A percentile compares a stretch with the other conserved stretches of the same genome.
phyloP scores from a whole-genome alignment of 1,139 yeast genomes.

The Geotrichum bryndzae region DNA sequence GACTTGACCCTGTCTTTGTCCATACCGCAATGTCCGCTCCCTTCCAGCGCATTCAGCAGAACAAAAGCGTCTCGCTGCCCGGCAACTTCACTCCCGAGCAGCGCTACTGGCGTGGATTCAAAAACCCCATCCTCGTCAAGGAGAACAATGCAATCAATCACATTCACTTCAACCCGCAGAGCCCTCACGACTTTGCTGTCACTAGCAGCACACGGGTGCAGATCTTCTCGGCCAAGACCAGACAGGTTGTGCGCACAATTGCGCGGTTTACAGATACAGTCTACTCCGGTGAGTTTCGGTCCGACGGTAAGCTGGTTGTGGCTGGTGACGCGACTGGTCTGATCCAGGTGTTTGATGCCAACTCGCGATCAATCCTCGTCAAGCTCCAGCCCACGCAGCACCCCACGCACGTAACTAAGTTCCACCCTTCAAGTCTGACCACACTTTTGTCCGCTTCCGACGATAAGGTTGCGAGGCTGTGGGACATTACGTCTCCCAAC shows the following conservation, averaged over 20 bases:
- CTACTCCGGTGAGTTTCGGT: conserved; percentile 73
- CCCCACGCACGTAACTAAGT: conserved; percentile 92
- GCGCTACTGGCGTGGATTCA: conserved; percentile 84
- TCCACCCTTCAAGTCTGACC: conserved; percentile 67
- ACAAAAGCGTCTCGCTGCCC: conserved; percentile 71
- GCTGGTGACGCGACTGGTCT: conserved; percentile 89
- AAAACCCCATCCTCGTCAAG: conserved; percentile 80
- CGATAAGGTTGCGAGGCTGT: conserved; percentile 77
- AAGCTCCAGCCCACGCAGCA: conserved; percentile 75
- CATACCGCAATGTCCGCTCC: conserved; percentile 63
- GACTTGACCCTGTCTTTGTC: not conserved
- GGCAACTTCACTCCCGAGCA: conserved; percentile 89
- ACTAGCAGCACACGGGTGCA: conserved; percentile 90
- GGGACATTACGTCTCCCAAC: conserved; percentile 74
- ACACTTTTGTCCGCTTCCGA: conserved; percentile 85
- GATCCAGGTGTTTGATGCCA: conserved; percentile 78
- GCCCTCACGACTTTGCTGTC: conserved; percentile 91
- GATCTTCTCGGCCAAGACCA: conserved; percentile 83
- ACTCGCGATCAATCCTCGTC: conserved; percentile 72
- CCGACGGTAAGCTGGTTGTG: conserved; percentile 74
- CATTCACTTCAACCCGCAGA: conserved; percentile 75
- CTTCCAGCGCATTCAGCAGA: conserved; percentile 60
- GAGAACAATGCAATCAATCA: conserved; percentile 91
- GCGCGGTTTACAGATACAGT: conserved; percentile 90
- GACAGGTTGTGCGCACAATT: conserved; percentile 84